Evolutionary conservation across 129 eudicot genomes (phyloP).

Genomic region (Saussurea involucrata): DNA sequence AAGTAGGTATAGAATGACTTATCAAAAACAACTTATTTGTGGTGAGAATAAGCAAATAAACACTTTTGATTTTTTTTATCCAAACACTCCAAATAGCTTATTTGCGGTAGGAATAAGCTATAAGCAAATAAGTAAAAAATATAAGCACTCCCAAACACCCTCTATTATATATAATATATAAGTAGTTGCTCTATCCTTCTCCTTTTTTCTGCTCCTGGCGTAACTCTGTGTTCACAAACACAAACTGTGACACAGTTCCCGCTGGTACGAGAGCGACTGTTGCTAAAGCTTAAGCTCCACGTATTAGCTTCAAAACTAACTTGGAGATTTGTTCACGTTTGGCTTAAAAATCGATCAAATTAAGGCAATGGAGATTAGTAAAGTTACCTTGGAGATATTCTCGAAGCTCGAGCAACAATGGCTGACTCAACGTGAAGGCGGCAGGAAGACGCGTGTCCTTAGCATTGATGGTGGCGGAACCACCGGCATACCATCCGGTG

Average conservation of each 20-base stretch:
- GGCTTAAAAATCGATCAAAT: background rate
- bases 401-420: slow-evolving; percentile 96
- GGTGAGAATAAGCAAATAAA: too few species aligned
- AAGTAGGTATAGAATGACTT: too few species aligned
- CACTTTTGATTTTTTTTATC: too few species aligned
- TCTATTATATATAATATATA: background rate
- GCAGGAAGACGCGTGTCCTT: slow-evolving; percentile 65
- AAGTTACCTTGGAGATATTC: slow-evolving; percentile 83
- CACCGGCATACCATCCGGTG: slow-evolving; percentile 52
- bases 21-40: too few species aligned
- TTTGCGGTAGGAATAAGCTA: too few species aligned
- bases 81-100: too few species aligned
- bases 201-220: slow-evolving; percentile 14
- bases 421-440: slow-evolving; percentile 52
- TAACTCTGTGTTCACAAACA: slow-evolving; percentile 18
- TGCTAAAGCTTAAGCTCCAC: slow-evolving; percentile 6
- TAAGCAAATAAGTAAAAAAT: too few species aligned
- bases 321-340: background rate
- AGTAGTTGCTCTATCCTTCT: slow-evolving; percentile 10
- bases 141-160: too few species aligned
- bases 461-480: slow-evolving; percentile 89
- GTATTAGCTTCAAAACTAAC: slow-evolving; percentile 11
- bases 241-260: slow-evolving; percentile 8
- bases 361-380: slow-evolving; percentile 52
- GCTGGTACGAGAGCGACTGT: slow-evolving; percentile 18